Evolutionary conservation across 164 flowering plant genomes (phyloP).

Genomic region (Malania oleifera): DNA sequence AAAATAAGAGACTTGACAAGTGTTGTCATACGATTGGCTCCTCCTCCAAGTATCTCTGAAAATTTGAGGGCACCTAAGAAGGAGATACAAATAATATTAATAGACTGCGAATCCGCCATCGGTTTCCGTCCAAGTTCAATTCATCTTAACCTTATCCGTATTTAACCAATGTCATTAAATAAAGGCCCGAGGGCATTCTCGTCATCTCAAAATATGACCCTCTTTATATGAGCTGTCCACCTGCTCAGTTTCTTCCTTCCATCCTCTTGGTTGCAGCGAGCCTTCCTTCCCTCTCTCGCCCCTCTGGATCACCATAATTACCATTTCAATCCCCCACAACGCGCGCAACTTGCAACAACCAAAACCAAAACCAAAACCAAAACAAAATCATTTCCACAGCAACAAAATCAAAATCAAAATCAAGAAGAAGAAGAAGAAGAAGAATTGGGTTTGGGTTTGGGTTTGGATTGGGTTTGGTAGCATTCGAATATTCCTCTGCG

Average conservation of each 20-base stretch:
- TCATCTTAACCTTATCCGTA: background rate
- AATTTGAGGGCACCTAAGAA: no score
- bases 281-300: background rate
- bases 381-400: no score
- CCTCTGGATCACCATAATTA: conserved; percentile 10
- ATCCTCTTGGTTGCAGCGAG: background rate
- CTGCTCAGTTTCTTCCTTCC: conserved; percentile 1
- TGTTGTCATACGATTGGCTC: no score
- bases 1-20: no score
- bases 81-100: no score
- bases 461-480: no score
- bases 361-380: no score
- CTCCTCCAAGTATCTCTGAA: no score
- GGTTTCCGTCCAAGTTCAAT: background rate
- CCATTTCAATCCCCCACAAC: background rate
- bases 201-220: conserved; percentile 9
- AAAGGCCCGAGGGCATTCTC: background rate
- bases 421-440: no score
- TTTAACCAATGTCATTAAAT: background rate
- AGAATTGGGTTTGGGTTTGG: no score
- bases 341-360: background rate
- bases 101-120: background rate
- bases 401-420: no score
- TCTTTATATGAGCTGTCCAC: conserved; percentile 4
- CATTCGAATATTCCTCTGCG: no score